Conservation (phyloP, 2,329 filamentous ascomycete genomes). For the Lasiodiplodia citricola region DNA sequence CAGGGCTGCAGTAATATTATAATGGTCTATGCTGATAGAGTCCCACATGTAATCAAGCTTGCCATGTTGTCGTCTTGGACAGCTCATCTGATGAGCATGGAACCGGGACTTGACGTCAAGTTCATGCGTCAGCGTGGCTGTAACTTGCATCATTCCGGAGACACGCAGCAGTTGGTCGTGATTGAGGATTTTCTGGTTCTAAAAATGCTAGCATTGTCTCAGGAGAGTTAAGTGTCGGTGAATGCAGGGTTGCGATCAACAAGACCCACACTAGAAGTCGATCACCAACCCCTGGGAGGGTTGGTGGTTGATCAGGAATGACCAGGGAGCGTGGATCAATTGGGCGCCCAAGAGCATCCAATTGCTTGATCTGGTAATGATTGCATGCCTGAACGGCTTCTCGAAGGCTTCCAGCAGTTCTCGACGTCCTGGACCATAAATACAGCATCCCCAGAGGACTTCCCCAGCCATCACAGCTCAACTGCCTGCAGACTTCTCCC, state of each 20-base stretch:
- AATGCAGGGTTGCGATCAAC: slow-evolving; percentile 20
- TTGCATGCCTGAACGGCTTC: slow-evolving; percentile 16
- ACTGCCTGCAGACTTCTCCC: background rate
- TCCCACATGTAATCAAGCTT: background rate
- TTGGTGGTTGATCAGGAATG: slow-evolving; percentile 2
- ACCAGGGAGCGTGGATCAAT: background rate
- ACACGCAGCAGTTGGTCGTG: too few relatives aligned
- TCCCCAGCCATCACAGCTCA: background rate
- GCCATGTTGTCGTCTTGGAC: background rate
- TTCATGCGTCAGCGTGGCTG: background rate
- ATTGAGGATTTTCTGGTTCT: background rate
- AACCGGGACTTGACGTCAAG: background rate
- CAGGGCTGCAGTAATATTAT: slow-evolving; percentile 1
- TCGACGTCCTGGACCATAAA: background rate
- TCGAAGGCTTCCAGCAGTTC: background rate
- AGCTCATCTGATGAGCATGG: background rate
- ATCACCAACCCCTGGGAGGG: slow-evolving; percentile 16
- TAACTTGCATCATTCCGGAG: background rate
- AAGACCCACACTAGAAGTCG: slow-evolving; percentile 17
- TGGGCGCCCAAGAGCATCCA: slow-evolving; percentile 17
- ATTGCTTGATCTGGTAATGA: slow-evolving; percentile 8
- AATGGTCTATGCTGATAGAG: slow-evolving; percentile 14
- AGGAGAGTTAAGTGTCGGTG: slow-evolving; percentile 21
- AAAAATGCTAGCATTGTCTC: background rate
- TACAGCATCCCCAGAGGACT: slow-evolving; percentile 1